A percentile compares a stretch with the other conserved stretches of the same genome.
phyloP scores from a whole-genome alignment of 495 filamentous ascomycete genomes.

The Xanthoparmelia taractica region DNA sequence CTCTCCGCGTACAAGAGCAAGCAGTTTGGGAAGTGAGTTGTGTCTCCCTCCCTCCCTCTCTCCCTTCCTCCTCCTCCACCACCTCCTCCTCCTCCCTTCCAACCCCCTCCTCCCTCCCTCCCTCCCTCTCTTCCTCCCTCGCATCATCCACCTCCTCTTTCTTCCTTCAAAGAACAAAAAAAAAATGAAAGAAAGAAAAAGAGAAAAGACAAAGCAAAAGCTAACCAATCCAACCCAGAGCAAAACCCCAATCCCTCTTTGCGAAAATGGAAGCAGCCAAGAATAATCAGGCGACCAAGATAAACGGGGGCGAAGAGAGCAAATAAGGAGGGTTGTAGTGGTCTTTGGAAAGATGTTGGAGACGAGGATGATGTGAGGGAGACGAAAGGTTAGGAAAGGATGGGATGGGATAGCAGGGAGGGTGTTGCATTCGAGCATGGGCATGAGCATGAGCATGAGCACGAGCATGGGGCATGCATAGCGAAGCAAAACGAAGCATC shows the following conservation, averaged over 20 bases:
- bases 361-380: no score
- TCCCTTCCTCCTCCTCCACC: neutral
- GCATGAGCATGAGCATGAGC: no score
- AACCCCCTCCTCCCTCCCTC: neutral
- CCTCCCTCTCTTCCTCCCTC: neutral
- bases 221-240: slow-evolving; percentile 35
- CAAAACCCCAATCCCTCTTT: slow-evolving; percentile 58
- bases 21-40: slow-evolving; percentile 59
- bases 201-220: no score
- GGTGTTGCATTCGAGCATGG: neutral
- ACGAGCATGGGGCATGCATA: no score
- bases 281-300: slow-evolving; percentile 28
- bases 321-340: neutral
- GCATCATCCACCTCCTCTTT: no score
- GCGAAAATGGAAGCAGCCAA: slow-evolving; percentile 48
- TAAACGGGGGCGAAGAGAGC: neutral
- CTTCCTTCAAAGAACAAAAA: neutral
- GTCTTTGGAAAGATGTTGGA: neutral
- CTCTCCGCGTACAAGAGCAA: slow-evolving; percentile 76
- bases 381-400: no score
- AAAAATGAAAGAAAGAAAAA: no score
- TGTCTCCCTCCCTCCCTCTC: neutral
- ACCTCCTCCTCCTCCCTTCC: neutral
- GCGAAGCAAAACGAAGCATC: neutral
- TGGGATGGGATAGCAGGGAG: neutral